Evolutionary conservation across 305 asterid genomes (phyloP), one percentile per base, ranked within the genome.

Genomic region (Nicotiana rustica): DNA sequence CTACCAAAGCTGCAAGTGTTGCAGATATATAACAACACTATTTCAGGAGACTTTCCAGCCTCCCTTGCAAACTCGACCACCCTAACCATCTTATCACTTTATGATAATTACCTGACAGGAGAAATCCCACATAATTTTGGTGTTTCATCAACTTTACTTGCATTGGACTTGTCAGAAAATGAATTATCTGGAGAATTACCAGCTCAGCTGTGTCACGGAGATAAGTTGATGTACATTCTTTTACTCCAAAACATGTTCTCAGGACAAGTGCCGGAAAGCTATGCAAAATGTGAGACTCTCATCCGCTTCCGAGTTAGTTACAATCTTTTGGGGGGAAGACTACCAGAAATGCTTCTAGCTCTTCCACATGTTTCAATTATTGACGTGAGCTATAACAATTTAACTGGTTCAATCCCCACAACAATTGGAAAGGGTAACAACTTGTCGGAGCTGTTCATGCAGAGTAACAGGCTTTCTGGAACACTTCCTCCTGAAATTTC

Each of bases 131-230:
- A 56, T 18, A 82, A 88, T 79, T 93, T 95, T 13, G 99, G 99
- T 52, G 84, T 69, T 29, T 88, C 88, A 1, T 87, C 98, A 0
- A 55, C 83, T 17, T 47, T 95, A 33, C 88, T 81, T 5, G 97
- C 90, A 13, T 18, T 95, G 80, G 99, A 95, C 83, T 77, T 95
- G 84, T 92, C 98, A 0, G 99, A 94, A 70, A 95, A 95, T 83
- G 88, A 70, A 18, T 65, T 95, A 10, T 85, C 92, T 0, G 99
- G 99, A 21, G 84, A 75, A 19, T 85, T 95, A 15, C 98, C 98
- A 0, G 85, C 88, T 1, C 88, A 90, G 0, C 70, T 91, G 19
- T 95, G 99, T 88, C 79, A 85, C 7, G 91, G 95, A 10, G 96
- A 97, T 35, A 89, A 84, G 62, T 71, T 95, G 71, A 79, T 89